Conservation (phyloP, 768 basidiomycete species). For the Floccularia luteovirens region DNA sequence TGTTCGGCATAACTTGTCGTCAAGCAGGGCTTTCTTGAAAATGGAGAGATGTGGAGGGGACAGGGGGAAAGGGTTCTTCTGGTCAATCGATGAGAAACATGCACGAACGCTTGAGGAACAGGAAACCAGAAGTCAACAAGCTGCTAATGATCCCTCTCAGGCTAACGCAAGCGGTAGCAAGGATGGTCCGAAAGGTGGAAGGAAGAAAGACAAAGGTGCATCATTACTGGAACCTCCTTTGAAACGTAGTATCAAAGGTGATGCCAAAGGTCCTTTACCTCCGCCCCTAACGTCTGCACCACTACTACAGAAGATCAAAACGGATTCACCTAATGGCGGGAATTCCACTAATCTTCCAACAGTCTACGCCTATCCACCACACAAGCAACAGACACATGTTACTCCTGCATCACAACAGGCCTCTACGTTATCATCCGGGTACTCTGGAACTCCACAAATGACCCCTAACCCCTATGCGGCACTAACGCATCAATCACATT, state of each 20-base stretch:
- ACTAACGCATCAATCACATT: constrained; percentile 21
- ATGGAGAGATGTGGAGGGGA: constrained; percentile 79
- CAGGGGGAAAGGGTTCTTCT: constrained; percentile 88
- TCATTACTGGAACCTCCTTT: constrained; percentile 52
- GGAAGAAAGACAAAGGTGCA: constrained; percentile 55
- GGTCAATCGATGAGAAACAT: constrained; percentile 79
- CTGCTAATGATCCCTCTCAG: constrained; percentile 23
- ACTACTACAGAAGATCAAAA: constrained; percentile 35
- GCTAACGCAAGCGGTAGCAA: constrained; percentile 17
- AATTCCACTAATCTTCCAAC: constrained; percentile 23
- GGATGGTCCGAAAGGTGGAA: constrained; percentile 25
- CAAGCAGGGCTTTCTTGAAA: constrained; percentile 87
- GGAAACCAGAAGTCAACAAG: constrained; percentile 43
- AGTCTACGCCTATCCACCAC: constrained; percentile 32
- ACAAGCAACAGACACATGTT: constrained; percentile 17
- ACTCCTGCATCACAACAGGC: constrained; percentile 15
- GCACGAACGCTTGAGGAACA: constrained; percentile 67
- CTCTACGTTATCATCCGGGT: constrained; percentile 14
- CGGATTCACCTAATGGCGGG: constrained; percentile 14
- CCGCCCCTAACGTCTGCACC: constrained; percentile 67
- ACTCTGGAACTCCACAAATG: constrained; percentile 16
- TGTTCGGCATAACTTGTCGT: constrained; percentile 91
- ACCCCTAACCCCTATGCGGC: constrained; percentile 31
- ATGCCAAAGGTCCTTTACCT: constrained; percentile 44
- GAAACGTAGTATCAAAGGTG: constrained; percentile 65